Evolutionary conservation across 139 green algal species (phyloP), one percentile per base, ranked within the genome.

Genomic region (Nannochloris sp.): DNA sequence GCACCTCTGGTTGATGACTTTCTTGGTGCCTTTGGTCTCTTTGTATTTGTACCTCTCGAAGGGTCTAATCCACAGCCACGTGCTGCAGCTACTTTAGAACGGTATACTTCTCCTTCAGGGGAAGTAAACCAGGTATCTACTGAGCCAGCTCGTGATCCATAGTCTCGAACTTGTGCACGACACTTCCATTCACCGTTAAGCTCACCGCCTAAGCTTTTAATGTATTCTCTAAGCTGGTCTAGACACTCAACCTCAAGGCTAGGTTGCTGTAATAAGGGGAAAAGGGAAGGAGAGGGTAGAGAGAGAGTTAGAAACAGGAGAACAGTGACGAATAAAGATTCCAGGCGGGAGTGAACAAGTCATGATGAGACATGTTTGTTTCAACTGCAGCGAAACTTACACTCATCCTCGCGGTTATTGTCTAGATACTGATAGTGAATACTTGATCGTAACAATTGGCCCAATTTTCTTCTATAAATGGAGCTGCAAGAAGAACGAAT

Each of bases 71-170:
- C 65, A 1, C 61, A 6, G 7, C 65, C 65, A 3, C 65, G 51
- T 2, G 65, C 65, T 42, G 54, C 68, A 44, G 68, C 68, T 30
- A 75, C 60, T 39, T 75, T 75, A 35, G 25, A 54, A 56, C 68
- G 58, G 48, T 60, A 75, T 5, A 67, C 54, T 54, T 70, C 68
- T 0, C 68, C 68, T 0, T 61, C 33, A 8, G 68, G 68, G 14
- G 35, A 46, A 1, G 9, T 70, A 44, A 75, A 75, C 68, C 68
- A 75, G 0, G 60, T 64, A 57, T 75, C 68, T n/a, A 75, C 31
- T 4, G 34, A 59, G 9, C 48, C 68, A 3, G 60, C 59, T 3
- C 68, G 58, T 12, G 60, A 70, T 13, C 68, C 68, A 51, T 31
- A 57, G 46, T 75, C 68, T 6, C 68, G 59, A 9, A 70, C 51